Percentiles rank a stretch among this genome's conserved stretches.
These are phyloP conservation scores for Neoarthrinium moseri DNA, from an alignment of 2,329 filamentous ascomycete genomes.

Conservation along the genomic window DNA sequence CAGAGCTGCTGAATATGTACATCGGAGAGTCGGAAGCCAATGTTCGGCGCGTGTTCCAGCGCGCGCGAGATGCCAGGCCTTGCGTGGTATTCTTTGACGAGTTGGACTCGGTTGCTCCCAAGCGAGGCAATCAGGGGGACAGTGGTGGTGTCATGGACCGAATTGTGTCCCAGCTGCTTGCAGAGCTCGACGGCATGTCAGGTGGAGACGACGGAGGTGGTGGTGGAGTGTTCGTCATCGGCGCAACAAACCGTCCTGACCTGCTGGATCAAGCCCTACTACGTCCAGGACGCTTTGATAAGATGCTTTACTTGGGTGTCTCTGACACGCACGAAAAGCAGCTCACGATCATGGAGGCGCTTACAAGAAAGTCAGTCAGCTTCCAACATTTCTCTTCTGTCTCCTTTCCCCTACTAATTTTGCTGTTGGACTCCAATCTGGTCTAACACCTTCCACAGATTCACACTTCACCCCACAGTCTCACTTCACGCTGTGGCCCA, in stretches of 20 bases:
- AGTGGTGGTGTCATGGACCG: conserved; percentile 98
- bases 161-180: conserved; percentile 91
- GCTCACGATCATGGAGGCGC: conserved; percentile 85
- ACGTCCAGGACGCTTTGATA: conserved; percentile 90
- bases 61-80: conserved; percentile 79
- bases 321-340: conserved; percentile 98
- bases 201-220: conserved; percentile 77
- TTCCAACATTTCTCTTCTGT: background rate
- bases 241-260: conserved; percentile 93
- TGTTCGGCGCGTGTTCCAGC: conserved; percentile 84
- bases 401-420: no score
- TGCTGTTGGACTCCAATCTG: background rate
- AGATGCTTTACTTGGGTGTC: conserved; percentile 96
- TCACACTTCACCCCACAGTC: conserved; percentile 76
- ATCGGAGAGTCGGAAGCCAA: conserved; percentile 94
- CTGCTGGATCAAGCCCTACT: conserved; percentile 86
- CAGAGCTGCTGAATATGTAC: conserved; percentile 92
- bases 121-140: conserved; percentile 94
- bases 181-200: conserved; percentile 97
- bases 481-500: conserved; percentile 74
- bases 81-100: conserved; percentile 95
- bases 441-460: conserved; percentile 49
- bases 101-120: conserved; percentile 89
- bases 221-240: conserved; percentile 93
- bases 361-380: conserved; percentile 83